phyloP scores from a whole-genome alignment of 1,284 basidiomycete genomes.

The Xerocomus amazonicus region DNA sequence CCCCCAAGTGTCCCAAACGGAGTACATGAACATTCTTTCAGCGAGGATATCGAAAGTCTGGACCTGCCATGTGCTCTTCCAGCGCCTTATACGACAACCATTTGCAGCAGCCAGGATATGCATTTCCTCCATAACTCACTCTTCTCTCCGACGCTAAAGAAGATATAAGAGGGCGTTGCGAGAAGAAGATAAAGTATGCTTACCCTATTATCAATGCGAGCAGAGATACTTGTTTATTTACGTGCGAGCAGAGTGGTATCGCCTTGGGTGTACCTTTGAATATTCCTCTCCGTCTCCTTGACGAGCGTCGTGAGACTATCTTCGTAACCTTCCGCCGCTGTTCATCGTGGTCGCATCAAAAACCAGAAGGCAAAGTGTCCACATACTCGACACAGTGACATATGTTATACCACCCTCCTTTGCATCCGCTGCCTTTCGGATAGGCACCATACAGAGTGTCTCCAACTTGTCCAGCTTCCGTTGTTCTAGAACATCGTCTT shows the following conservation, averaged over 20 bases:
- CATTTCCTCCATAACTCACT: too few species aligned
- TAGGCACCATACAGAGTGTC: background rate
- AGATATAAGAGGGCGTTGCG: too few species aligned
- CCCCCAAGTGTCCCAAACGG: too few species aligned
- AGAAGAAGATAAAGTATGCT: background rate
- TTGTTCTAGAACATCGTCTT: background rate
- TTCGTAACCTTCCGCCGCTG: background rate
- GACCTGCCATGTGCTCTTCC: too few species aligned
- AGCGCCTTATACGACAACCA: too few species aligned
- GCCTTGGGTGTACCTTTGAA: background rate
- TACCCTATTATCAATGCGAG: conserved; percentile 3
- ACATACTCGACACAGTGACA: conserved; percentile 5
- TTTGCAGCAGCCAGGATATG: too few species aligned
- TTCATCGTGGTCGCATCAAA: background rate
- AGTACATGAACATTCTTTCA: too few species aligned
- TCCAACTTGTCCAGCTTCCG: background rate
- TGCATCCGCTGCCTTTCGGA: background rate
- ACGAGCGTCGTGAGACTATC: background rate
- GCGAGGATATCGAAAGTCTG: too few species aligned
- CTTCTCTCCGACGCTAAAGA: too few species aligned
- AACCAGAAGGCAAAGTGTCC: background rate
- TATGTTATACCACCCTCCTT: background rate
- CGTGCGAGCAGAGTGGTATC: background rate
- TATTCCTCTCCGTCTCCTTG: background rate
- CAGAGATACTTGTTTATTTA: conserved; percentile 1